A percentile compares a stretch with the other conserved stretches of the same genome.
Evolutionary conservation across 345 rosid species (phyloP).

Genomic region (Hypericum perforatum): DNA sequence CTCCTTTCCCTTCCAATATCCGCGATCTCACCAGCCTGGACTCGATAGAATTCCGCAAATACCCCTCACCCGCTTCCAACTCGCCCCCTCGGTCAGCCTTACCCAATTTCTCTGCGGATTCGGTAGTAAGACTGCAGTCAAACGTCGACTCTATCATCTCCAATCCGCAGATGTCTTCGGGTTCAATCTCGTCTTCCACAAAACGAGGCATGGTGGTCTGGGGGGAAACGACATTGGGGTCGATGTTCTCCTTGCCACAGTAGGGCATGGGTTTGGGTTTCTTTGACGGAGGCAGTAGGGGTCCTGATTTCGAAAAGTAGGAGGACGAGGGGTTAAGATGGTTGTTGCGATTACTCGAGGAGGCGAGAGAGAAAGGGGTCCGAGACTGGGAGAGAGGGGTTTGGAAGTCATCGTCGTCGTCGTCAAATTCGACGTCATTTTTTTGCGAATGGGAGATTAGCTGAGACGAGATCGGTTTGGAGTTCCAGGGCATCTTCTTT

Average conservation of each 20-base stretch:
- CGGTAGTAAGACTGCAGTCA: conserved; percentile 22
- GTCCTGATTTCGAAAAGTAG: conserved; percentile 16
- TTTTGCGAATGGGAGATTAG: background rate
- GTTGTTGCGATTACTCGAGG: conserved; percentile 5
- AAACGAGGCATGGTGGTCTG: background rate
- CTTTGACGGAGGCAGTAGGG: conserved; percentile 25
- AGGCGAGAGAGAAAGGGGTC: background rate
- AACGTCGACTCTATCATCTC: conserved; percentile 59
- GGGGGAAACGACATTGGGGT: background rate
- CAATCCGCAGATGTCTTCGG: conserved; percentile 37
- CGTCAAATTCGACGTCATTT: no score
- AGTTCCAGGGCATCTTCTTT: no score
- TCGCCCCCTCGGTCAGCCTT: background rate
- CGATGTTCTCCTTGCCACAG: conserved; percentile 44
- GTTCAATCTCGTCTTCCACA: background rate
- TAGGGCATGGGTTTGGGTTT: conserved; percentile 21
- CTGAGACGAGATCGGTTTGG: no score
- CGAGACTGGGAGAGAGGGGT: conserved; percentile 34
- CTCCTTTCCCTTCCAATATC: conserved; percentile 11
- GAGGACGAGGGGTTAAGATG: conserved; percentile 13
- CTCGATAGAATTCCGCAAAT: conserved; percentile 50
- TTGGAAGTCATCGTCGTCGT: conserved; percentile 58
- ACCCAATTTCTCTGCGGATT: background rate
- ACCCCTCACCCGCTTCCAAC: conserved; percentile 25
- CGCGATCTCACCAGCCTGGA: conserved; percentile 36